A percentile compares a stretch with the other conserved stretches of the same genome.
Evolutionary conservation across 805 yeast genomes (phyloP).

Genomic region (Tetrapisispora pingtungensis): DNA sequence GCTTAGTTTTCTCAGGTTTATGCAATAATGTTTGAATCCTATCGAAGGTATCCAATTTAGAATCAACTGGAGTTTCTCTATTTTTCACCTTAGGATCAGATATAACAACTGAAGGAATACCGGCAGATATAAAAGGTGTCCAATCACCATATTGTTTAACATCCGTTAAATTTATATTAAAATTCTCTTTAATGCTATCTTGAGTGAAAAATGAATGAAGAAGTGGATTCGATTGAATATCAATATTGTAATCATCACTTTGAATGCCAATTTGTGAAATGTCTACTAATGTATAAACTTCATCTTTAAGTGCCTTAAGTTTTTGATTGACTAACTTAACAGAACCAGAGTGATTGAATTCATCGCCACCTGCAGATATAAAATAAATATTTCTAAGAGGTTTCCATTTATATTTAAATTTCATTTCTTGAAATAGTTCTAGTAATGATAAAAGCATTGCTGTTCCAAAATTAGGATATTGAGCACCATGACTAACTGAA

Average conservation of each 20-base stretch:
- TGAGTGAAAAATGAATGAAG: conserved; percentile 38
- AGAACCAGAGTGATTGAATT: conserved; percentile 72
- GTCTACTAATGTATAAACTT: conserved; percentile 64
- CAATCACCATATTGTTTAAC: conserved; percentile 44
- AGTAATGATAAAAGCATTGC: conserved; percentile 59
- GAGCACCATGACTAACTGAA: conserved; percentile 61
- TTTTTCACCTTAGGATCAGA: conserved; percentile 9
- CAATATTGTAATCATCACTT: conserved; percentile 38
- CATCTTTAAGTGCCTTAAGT: conserved; percentile 40
- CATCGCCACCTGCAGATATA: conserved; percentile 70
- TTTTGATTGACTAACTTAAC: conserved; percentile 59
- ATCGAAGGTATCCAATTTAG: conserved; percentile 57
- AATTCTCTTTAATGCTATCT: conserved; percentile 10
- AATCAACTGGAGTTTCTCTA: conserved; percentile 45
- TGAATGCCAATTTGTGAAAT: conserved; percentile 33
- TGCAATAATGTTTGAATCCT: conserved; percentile 34
- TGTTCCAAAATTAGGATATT: conserved; percentile 62
- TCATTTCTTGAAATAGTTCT: conserved; percentile 54
- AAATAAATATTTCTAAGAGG: conserved; percentile 79
- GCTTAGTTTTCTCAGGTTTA: conserved; percentile 39
- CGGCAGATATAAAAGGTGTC: conserved; percentile 51
- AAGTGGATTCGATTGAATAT: conserved; percentile 53
- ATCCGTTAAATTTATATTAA: conserved; percentile 11
- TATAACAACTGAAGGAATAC: conserved; percentile 33
- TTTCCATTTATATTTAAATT: conserved; percentile 56